Conservation (phyloP, 106 monocot species). For the Platanthera guangdongensis region DNA sequence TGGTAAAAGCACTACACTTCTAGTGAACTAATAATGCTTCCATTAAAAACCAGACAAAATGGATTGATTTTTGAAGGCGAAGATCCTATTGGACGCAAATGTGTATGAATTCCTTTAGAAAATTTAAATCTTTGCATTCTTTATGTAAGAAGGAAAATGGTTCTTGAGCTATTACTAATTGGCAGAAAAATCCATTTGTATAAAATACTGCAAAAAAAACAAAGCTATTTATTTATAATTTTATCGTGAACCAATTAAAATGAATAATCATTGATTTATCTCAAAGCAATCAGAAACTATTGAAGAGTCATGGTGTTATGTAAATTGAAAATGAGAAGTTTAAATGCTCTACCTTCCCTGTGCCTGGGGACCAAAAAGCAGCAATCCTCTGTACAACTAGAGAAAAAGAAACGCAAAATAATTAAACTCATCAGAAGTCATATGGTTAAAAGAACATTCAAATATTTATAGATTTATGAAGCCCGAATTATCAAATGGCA, state of each 20-base stretch:
- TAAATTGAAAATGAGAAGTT: background rate
- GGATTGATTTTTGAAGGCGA: too few species aligned
- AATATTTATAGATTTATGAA: background rate
- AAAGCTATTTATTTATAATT: background rate
- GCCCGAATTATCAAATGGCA: background rate
- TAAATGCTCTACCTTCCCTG: slow-evolving; percentile 66
- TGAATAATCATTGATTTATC: background rate
- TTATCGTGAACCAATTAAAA: background rate
- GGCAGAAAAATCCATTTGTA: too few species aligned
- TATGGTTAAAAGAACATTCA: background rate
- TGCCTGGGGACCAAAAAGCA: slow-evolving; percentile 85
- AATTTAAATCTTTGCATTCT: too few species aligned
- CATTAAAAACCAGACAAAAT: too few species aligned
- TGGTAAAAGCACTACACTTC: too few species aligned
- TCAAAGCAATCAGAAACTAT: background rate
- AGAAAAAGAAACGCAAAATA: slow-evolving; percentile 6
- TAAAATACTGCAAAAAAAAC: too few species aligned
- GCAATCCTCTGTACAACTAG: slow-evolving; percentile 87
- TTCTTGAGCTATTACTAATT: too few species aligned
- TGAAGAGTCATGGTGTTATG: background rate
- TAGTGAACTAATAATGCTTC: too few species aligned
- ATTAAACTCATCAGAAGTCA: background rate
- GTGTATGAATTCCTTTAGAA: too few species aligned
- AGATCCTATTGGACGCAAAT: too few species aligned
- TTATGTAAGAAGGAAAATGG: too few species aligned